Conservation (phyloP, 371 early-diverging fungal species). For the Mortierella sp. region DNA sequence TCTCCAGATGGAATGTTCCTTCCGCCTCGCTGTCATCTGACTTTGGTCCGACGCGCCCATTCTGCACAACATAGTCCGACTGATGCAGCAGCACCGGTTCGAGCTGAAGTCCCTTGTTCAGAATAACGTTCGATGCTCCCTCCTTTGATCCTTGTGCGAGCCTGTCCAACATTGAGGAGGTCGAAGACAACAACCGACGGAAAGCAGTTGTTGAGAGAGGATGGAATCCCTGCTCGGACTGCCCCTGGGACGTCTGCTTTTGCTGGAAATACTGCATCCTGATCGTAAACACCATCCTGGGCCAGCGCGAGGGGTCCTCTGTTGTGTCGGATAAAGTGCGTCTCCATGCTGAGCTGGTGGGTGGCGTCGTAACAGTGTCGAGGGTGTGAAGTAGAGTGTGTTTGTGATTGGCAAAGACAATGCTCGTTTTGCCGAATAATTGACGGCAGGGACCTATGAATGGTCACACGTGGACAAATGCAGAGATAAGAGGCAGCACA, state of each 20-base stretch:
- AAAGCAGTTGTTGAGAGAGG: not conserved
- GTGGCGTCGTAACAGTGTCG: conserved; percentile 23
- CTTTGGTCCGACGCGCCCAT: conserved; percentile 21
- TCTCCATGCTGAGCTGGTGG: conserved; percentile 9
- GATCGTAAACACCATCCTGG: conserved; percentile 40
- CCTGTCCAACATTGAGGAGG: not conserved
- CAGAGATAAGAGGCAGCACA: not conserved
- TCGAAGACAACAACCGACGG: conserved; percentile 6
- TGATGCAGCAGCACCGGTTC: conserved; percentile 30
- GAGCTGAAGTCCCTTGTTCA: not conserved
- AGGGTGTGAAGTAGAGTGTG: conserved; percentile 29
- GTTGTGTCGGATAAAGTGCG: conserved; percentile 3
- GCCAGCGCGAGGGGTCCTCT: conserved; percentile 13
- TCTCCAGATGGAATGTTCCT: conserved; percentile 26
- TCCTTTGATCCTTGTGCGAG: not conserved
- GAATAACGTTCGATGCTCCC: not conserved
- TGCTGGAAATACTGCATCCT: conserved; percentile 40
- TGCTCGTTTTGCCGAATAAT: conserved; percentile 21
- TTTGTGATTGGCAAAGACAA: conserved; percentile 27
- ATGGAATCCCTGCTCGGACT: not conserved
- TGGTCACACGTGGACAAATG: not conserved
- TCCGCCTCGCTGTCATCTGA: conserved; percentile 7
- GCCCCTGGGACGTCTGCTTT: not conserved
- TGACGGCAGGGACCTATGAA: conserved; percentile 14
- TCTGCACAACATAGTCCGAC: conserved; percentile 18